Percentiles rank a stretch among this genome's conserved stretches.
These are phyloP conservation scores for Akanthomyces uredinophilus DNA, from an alignment of 2,329 filamentous ascomycete species.

Conservation along the genomic window DNA sequence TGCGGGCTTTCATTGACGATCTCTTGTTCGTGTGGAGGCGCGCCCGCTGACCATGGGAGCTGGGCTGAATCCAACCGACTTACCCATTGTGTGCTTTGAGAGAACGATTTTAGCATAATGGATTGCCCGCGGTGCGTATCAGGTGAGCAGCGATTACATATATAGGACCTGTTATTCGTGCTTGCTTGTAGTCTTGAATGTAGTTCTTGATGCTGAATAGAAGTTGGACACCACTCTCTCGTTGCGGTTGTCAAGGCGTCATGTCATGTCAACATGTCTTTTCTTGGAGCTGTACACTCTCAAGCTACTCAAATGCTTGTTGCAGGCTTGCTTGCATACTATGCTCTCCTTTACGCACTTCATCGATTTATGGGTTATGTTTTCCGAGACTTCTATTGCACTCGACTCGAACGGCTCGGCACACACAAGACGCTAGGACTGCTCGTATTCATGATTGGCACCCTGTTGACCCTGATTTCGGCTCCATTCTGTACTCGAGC, in stretches of 20 bases:
- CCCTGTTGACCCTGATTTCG: slow-evolving; percentile 9
- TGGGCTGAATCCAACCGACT: too few species aligned
- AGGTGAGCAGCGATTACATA: too few species aligned
- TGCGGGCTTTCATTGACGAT: too few species aligned
- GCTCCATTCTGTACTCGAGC: slow-evolving; percentile 13
- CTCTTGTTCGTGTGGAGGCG: too few species aligned
- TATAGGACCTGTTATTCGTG: too few species aligned
- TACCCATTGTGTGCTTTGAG: too few species aligned
- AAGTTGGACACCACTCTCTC: background rate
- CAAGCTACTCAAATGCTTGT: background rate
- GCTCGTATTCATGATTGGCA: slow-evolving; percentile 17
- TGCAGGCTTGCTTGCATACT: background rate
- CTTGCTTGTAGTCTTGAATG: too few species aligned
- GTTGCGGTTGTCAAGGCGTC: background rate
- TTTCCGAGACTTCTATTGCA: background rate
- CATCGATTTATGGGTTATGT: background rate
- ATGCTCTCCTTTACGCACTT: background rate
- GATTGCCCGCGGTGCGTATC: too few species aligned
- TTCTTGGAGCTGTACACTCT: background rate
- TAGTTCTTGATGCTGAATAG: too few species aligned
- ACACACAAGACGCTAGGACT: slow-evolving; percentile 5
- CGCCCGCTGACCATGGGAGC: too few species aligned
- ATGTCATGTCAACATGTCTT: background rate
- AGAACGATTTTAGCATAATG: too few species aligned
- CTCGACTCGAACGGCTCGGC: background rate